Percentiles rank a stretch among this genome's conserved stretches.
Conservation (phyloP, 1,284 basidiomycete species). For the Marasmius tenuissimus region DNA sequence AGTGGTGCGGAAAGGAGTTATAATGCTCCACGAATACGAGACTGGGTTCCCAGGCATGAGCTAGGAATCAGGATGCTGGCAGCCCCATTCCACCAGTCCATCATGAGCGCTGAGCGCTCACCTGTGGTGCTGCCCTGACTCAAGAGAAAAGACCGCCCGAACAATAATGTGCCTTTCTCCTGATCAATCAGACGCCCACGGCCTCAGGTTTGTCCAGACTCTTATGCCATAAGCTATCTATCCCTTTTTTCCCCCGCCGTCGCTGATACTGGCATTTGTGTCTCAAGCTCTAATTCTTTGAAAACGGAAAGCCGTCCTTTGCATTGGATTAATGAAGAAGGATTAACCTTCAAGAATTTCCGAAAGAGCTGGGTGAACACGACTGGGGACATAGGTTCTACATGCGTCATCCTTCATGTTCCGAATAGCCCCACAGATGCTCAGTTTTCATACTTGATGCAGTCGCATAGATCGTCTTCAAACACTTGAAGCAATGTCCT, state of each 20-base stretch:
- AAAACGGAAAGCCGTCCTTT: neutral
- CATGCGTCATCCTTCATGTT: neutral
- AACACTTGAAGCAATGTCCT: neutral
- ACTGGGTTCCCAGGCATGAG: too few species aligned
- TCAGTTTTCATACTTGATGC: neutral
- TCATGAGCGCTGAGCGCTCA: too few species aligned
- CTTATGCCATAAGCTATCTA: too few species aligned
- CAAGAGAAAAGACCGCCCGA: too few species aligned
- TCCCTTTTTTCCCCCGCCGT: neutral
- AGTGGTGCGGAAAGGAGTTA: too few species aligned
- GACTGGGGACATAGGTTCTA: slow-evolving; percentile 11
- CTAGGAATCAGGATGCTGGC: too few species aligned
- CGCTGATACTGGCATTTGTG: neutral
- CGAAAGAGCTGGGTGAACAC: slow-evolving; percentile 24
- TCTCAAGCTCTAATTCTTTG: neutral
- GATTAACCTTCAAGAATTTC: slow-evolving; percentile 24
- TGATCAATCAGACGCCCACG: neutral
- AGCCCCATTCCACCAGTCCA: too few species aligned
- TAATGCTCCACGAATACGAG: too few species aligned
- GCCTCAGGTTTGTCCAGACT: neutral
- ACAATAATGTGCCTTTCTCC: neutral
- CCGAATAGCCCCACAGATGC: neutral
- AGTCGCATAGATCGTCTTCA: neutral
- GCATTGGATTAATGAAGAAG: slow-evolving; percentile 16
- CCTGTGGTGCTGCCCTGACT: too few species aligned